phyloP scores from a whole-genome alignment of 768 basidiomycete species.

The Tylopilus rubrobrunneus region DNA sequence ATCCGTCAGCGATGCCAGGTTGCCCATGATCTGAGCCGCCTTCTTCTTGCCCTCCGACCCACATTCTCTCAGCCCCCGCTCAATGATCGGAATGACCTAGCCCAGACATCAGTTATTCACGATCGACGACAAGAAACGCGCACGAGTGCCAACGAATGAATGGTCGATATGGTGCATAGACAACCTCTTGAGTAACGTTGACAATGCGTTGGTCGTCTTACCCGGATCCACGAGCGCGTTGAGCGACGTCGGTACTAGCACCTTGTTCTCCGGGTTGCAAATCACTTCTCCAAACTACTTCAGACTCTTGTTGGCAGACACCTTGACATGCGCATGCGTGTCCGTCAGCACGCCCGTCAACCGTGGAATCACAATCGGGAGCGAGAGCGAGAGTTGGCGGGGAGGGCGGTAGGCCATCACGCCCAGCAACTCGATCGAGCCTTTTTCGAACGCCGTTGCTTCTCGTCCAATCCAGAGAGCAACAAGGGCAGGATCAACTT shows the following conservation, averaged over 20 bases:
- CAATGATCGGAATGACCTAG: conserved; percentile 91
- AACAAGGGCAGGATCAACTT: conserved; percentile 91
- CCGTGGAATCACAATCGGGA: conserved; percentile 96
- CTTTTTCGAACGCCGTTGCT: conserved; percentile 98
- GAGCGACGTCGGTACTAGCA: conserved; percentile 81
- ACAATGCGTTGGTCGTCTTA: conserved; percentile 81
- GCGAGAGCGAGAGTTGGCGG: conserved; percentile 86
- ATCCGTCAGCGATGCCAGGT: conserved; percentile 85
- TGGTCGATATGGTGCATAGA: conserved; percentile 99
- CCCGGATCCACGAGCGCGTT: conserved; percentile 95
- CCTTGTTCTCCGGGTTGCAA: conserved; percentile 94
- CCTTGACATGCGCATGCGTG: conserved; percentile 93
- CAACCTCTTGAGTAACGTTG: conserved; percentile 86
- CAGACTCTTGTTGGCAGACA: conserved; percentile 89
- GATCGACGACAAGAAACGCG: conserved; percentile 21
- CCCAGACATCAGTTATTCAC: neutral
- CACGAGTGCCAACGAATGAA: conserved; percentile 86
- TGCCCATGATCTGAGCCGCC: conserved; percentile 97
- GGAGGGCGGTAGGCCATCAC: conserved; percentile 99
- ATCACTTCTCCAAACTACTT: conserved; percentile 99
- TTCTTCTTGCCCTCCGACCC: conserved; percentile 94
- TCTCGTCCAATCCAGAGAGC: conserved; percentile 89
- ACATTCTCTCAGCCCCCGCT: conserved; percentile 87
- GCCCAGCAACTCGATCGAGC: conserved; percentile 93
- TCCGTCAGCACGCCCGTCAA: conserved; percentile 93